phyloP scores from a whole-genome alignment of 352 stramenopile species.

The Phytophthora rubi region DNA sequence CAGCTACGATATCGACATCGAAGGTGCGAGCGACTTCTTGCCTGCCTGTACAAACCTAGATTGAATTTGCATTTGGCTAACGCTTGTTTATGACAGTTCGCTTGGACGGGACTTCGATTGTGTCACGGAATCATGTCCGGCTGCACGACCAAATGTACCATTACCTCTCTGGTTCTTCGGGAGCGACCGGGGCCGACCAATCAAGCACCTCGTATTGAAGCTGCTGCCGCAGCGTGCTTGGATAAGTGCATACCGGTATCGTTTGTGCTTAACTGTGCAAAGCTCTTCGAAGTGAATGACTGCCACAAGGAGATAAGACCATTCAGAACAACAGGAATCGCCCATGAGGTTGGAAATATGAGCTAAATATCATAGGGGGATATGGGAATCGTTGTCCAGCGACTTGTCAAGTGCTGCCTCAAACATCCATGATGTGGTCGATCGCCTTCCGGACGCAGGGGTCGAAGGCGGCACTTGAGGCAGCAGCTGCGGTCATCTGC shows the following conservation, averaged over 20 bases:
- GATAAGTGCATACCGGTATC: not conserved
- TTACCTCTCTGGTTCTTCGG: slow-evolving; percentile 68
- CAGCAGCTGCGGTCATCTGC: slow-evolving; percentile 10
- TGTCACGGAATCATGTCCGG: slow-evolving; percentile 83
- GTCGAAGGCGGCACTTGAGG: slow-evolving; percentile 46
- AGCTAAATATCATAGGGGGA: slow-evolving; percentile 37
- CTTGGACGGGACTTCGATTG: slow-evolving; percentile 90
- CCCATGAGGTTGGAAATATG: slow-evolving; percentile 24
- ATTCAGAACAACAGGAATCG: slow-evolving; percentile 12
- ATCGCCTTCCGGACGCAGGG: slow-evolving; percentile 73
- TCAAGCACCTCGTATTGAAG: slow-evolving; percentile 28
- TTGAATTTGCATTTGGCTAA: not conserved
- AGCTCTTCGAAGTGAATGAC: slow-evolving; percentile 5
- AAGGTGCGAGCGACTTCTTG: slow-evolving; percentile 44
- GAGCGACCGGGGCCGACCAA: slow-evolving; percentile 6
- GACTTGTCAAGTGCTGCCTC: slow-evolving; percentile 17
- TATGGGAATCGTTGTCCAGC: not conserved
- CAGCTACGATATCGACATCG: slow-evolving; percentile 95
- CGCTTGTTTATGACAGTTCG: slow-evolving; percentile 54
- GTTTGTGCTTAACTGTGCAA: slow-evolving; percentile 4
- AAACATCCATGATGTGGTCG: slow-evolving; percentile 73
- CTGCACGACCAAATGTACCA: slow-evolving; percentile 97
- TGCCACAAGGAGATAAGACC: not conserved
- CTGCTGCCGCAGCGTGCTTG: not conserved
- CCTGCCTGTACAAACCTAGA: not conserved